Evolutionary conservation across 2,329 filamentous ascomycete species (phyloP).

Genomic region (Penicillium sclerotigenum): DNA sequence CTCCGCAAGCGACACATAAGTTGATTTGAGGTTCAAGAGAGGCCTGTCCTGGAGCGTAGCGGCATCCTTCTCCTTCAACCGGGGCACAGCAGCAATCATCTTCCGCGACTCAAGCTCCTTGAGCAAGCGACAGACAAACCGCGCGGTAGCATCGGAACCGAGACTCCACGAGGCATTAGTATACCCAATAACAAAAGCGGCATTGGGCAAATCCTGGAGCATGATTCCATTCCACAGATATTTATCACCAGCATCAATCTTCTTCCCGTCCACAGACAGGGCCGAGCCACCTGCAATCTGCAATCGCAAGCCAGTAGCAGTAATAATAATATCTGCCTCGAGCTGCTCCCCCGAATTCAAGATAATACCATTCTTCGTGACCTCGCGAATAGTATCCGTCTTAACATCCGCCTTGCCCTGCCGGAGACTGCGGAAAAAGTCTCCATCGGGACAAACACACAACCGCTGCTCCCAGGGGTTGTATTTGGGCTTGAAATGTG

Average conservation of each 20-base stretch:
- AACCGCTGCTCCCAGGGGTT: constrained; percentile 71
- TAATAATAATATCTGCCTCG: constrained; percentile 44
- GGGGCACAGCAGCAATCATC: constrained; percentile 29
- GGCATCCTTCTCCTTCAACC: constrained; percentile 17
- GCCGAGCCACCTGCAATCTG: constrained; percentile 38
- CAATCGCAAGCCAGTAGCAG: constrained; percentile 45
- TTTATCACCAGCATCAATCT: constrained; percentile 34
- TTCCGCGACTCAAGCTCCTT: constrained; percentile 31
- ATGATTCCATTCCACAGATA: constrained; percentile 46
- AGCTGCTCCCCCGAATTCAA: constrained; percentile 45
- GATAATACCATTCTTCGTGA: constrained; percentile 50
- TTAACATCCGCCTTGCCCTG: constrained; percentile 53
- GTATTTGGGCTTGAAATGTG: constrained; percentile 64
- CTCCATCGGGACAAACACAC: constrained; percentile 63
- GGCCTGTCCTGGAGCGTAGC: constrained; percentile 27
- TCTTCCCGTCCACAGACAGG: constrained; percentile 39
- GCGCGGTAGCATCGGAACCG: constrained; percentile 44
- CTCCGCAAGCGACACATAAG: constrained; percentile 39
- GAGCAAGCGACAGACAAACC: constrained; percentile 39
- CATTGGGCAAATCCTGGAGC: constrained; percentile 46
- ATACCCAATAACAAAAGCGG: constrained; percentile 43
- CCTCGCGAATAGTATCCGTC: constrained; percentile 53
- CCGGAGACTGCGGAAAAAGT: constrained; percentile 55
- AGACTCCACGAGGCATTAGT: constrained; percentile 47
- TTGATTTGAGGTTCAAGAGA: constrained; percentile 41